Conservation (phyloP, 73 alveolate species). For the Tetrahymena borealis region DNA sequence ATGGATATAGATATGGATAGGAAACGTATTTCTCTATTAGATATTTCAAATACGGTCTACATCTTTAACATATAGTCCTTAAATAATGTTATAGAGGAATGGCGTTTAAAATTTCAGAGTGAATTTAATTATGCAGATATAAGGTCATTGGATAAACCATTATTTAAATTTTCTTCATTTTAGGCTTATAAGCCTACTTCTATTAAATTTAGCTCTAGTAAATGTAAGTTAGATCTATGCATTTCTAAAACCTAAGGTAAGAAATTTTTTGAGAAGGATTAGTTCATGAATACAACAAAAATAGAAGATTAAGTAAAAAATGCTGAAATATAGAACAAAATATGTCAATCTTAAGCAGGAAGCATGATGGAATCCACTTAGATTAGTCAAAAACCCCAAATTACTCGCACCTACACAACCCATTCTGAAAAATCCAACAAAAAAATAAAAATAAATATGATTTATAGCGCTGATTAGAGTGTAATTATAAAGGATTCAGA, state of each 20-base stretch:
- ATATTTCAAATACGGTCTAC: neutral
- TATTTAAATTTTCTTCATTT: neutral
- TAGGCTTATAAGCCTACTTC: neutral
- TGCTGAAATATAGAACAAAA: neutral
- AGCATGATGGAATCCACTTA: neutral
- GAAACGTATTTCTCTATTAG: neutral
- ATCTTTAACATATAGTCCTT: neutral
- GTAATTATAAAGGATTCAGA: neutral
- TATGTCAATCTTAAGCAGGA: neutral
- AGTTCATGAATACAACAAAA: neutral
- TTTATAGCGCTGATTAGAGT: neutral
- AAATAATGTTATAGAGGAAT: neutral
- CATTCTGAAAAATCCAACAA: neutral
- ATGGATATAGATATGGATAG: neutral
- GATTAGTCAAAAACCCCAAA: neutral
- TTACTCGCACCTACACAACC: neutral
- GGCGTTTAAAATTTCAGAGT: neutral
- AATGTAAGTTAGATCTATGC: neutral
- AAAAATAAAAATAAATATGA: neutral
- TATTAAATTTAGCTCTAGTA: neutral
- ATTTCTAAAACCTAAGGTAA: neutral
- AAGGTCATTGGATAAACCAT: neutral
- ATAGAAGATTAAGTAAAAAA: neutral
- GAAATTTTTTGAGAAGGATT: neutral
- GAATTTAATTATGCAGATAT: neutral